phyloP scores from a whole-genome alignment of 2,329 filamentous ascomycete genomes.

The Penicillium nordicum region DNA sequence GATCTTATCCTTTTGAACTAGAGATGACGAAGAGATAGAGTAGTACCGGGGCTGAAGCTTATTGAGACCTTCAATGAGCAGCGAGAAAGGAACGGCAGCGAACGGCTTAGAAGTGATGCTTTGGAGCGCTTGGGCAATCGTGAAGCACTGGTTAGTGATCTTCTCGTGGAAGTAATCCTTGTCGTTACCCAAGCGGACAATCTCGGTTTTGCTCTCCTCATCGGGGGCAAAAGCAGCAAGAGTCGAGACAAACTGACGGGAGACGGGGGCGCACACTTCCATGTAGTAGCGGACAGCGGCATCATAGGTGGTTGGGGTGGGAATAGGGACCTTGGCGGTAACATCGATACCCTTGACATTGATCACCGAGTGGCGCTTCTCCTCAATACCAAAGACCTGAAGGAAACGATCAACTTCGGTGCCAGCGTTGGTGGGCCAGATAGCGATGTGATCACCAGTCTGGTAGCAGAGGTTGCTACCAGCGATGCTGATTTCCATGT shows the following conservation, averaged over 20 bases:
- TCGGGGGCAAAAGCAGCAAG: constrained; percentile 86
- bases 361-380: constrained; percentile 79
- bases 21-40: constrained; percentile 95
- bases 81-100: constrained; percentile 84
- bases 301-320: constrained; percentile 94
- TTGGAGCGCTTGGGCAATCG: constrained; percentile 81
- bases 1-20: constrained; percentile 91
- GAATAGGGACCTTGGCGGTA: constrained; percentile 96
- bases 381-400: constrained; percentile 67
- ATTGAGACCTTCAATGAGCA: constrained; percentile 86
- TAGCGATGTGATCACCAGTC: constrained; percentile 92
- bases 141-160: constrained; percentile 76
- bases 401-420: constrained; percentile 89
- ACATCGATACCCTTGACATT: constrained; percentile 87
- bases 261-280: constrained; percentile 92
- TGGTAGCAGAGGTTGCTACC: constrained; percentile 89
- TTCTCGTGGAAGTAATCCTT: constrained; percentile 94
- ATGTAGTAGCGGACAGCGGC: constrained; percentile 91
- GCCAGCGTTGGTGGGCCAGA: constrained; percentile 96
- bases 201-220: constrained; percentile 79
- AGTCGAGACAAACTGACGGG: constrained; percentile 87
- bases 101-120: constrained; percentile 72
- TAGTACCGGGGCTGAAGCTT: constrained; percentile 98
- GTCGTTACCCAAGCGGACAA: constrained; percentile 83
- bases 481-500: constrained; percentile 90